Percentiles rank a stretch among this genome's conserved stretches.
phyloP scores from a whole-genome alignment of 768 basidiomycete genomes.

The Suillus tomentosus region DNA sequence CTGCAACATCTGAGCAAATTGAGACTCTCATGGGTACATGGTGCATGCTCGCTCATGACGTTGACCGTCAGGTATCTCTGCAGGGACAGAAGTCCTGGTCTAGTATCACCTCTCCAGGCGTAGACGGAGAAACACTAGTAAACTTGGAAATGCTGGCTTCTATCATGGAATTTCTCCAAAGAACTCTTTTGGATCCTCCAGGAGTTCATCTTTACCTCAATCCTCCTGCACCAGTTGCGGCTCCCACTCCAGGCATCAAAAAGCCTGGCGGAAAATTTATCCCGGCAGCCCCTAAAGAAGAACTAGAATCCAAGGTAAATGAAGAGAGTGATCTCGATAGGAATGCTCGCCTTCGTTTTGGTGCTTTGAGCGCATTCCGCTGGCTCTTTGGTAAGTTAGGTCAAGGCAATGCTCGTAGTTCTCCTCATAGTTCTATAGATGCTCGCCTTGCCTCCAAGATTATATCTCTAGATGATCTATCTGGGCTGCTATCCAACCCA shows the following conservation, averaged over 20 bases:
- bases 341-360: slow-evolving; percentile 66
- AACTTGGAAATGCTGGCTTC: slow-evolving; percentile 26
- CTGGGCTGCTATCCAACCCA: slow-evolving; percentile 49
- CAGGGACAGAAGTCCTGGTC: slow-evolving; percentile 59
- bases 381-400: slow-evolving; percentile 60
- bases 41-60: slow-evolving; percentile 70
- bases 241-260: slow-evolving; percentile 30
- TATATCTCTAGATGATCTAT: slow-evolving; percentile 28
- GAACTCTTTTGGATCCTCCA: slow-evolving; percentile 60
- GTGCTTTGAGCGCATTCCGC: slow-evolving; percentile 63
- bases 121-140: slow-evolving; percentile 13
- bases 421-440: slow-evolving; percentile 13
- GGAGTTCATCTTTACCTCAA: slow-evolving; percentile 62
- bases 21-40: slow-evolving; percentile 71
- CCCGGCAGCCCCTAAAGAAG: slow-evolving; percentile 35
- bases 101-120: slow-evolving; percentile 27
- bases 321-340: slow-evolving; percentile 75
- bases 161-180: slow-evolving; percentile 54
- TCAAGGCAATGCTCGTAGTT: too few species aligned
- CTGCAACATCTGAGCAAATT: slow-evolving; percentile 48
- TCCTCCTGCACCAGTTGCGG: slow-evolving; percentile 37
- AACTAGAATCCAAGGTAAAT: slow-evolving; percentile 32
- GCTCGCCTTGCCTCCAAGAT: slow-evolving; percentile 8
- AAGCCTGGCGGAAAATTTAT: slow-evolving; percentile 34
- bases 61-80: slow-evolving; percentile 61